A percentile compares a stretch with the other conserved stretches of the same genome.
phyloP scores from a whole-genome alignment of 257 asterid genomes.

The Solanum dulcamara region DNA sequence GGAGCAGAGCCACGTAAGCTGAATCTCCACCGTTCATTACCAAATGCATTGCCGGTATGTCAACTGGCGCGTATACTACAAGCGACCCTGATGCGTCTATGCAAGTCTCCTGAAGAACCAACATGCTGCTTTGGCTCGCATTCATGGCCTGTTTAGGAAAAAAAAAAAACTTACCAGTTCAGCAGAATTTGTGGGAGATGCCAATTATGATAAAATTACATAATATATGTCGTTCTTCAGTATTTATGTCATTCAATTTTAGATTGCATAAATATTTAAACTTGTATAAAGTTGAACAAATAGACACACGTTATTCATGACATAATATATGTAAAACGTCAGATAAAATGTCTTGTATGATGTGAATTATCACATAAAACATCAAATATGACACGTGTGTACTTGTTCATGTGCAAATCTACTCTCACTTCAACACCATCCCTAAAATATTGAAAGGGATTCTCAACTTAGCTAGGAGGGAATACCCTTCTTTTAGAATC shows the following conservation, averaged over 20 bases:
- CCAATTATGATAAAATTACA: too few species aligned
- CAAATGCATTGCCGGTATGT: conserved; percentile 79
- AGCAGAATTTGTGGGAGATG: neutral
- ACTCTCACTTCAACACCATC: too few species aligned
- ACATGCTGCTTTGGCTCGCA: conserved; percentile 67
- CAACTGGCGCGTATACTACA: conserved; percentile 93
- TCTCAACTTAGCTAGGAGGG: too few species aligned
- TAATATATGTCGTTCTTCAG: too few species aligned
- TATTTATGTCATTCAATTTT: too few species aligned
- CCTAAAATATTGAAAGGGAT: too few species aligned
- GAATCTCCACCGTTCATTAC: conserved; percentile 98
- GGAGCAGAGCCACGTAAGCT: conserved; percentile 73
- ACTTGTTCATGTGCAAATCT: too few species aligned
- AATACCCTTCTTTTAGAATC: too few species aligned
- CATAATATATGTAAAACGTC: too few species aligned
- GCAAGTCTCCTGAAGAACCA: conserved; percentile 78
- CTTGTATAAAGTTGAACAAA: neutral
- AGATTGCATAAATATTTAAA: neutral
- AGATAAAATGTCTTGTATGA: neutral
- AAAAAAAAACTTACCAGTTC: neutral
- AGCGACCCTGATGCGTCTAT: conserved; percentile 71
- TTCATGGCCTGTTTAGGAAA: conserved; percentile 37
- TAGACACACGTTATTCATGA: neutral
- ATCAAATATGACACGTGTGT: too few species aligned
- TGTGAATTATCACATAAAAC: too few species aligned